phyloP scores from a whole-genome alignment of 208 protist genomes.

The Leishmania turanica region DNA sequence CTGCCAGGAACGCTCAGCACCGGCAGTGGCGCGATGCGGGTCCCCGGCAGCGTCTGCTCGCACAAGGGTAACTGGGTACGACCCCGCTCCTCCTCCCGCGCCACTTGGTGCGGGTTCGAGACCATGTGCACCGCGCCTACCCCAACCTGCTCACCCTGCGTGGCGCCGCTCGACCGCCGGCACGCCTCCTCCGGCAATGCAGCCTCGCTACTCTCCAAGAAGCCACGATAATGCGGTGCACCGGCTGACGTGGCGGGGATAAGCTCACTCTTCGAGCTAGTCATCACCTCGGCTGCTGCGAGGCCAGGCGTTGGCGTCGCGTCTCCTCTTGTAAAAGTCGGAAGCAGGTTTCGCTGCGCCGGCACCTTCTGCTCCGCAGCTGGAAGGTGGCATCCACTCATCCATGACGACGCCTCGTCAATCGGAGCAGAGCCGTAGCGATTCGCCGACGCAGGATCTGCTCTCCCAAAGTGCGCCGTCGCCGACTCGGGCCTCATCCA shows the following conservation, averaged over 20 bases:
- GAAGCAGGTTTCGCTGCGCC: neutral
- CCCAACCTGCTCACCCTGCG: neutral
- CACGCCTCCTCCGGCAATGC: neutral
- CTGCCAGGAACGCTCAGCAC: neutral
- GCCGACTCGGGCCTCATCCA: neutral
- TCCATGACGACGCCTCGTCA: conserved; percentile 6
- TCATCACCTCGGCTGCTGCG: neutral
- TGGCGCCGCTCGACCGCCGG: neutral
- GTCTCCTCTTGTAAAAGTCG: neutral
- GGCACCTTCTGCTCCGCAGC: neutral
- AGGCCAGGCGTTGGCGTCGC: neutral
- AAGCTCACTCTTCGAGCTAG: neutral
- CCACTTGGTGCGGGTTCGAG: neutral
- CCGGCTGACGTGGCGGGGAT: neutral
- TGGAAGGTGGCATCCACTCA: neutral
- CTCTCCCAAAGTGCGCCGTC: neutral
- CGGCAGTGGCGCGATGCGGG: conserved; percentile 3
- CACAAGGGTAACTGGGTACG: neutral
- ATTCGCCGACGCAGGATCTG: conserved; percentile 4
- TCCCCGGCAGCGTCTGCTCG: conserved; percentile 2
- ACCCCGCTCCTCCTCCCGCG: neutral
- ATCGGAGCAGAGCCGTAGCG: conserved; percentile 7
- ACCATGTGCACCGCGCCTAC: too few species aligned
- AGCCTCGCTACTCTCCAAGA: neutral
- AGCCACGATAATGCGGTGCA: neutral